These are phyloP conservation scores for Neurospora sp. DNA, from an alignment of 495 filamentous ascomycete species.

Conservation along the genomic window DNA sequence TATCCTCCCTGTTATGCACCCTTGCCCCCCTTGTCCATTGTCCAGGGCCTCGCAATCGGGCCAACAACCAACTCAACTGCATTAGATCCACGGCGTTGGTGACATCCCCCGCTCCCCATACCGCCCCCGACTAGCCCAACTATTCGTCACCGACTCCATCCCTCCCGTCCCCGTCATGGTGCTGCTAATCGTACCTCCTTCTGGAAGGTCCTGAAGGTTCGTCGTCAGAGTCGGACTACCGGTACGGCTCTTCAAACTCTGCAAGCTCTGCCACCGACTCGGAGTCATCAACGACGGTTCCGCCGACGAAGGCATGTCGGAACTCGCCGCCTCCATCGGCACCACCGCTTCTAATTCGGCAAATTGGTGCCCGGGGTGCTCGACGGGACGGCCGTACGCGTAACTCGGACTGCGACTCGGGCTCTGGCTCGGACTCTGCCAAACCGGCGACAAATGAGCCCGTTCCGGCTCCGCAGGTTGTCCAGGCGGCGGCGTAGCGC, in stretches of 20 bases:
- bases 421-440: not conserved
- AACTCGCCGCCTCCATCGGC: conserved; percentile 3
- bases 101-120: not conserved
- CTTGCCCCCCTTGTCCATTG: not conserved
- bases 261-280: not conserved
- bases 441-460: not conserved
- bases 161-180: not conserved
- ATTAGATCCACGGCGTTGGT: not conserved
- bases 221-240: not conserved
- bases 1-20: not conserved
- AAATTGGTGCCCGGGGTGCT: not conserved
- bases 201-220: not conserved
- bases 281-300: not conserved
- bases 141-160: not conserved
- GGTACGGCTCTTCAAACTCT: not conserved
- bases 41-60: not conserved
- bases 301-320: not conserved
- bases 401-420: not conserved
- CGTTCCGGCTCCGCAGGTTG: not conserved
- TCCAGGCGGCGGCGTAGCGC: not conserved
- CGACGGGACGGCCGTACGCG: not conserved
- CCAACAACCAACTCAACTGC: not conserved
- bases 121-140: not conserved
- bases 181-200: not conserved
- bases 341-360: conserved; percentile 11